Evolutionary conservation across 805 yeast species (phyloP).

Genomic region (Metschnikowia aberdeeniae): DNA sequence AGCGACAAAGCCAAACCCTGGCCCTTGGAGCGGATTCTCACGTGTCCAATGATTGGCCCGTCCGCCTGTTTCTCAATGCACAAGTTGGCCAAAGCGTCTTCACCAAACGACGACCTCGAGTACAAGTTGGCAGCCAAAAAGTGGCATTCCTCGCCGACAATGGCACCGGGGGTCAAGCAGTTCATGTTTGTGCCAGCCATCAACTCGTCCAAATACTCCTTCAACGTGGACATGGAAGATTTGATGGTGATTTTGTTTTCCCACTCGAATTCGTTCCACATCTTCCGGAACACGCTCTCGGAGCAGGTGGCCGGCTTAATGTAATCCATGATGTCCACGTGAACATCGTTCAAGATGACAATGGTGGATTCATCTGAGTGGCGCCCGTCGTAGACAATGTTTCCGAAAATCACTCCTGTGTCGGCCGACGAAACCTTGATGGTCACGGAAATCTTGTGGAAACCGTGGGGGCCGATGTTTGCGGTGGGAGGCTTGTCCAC

Average conservation of each 20-base stretch:
- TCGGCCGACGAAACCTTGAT: constrained; percentile 95
- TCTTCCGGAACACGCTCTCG: constrained; percentile 85
- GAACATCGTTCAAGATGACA: constrained; percentile 90
- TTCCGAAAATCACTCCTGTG: constrained; percentile 97
- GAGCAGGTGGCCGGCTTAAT: constrained; percentile 91
- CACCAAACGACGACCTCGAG: constrained; percentile 91
- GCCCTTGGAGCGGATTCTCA: constrained; percentile 94
- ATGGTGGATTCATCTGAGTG: constrained; percentile 86
- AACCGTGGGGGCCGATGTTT: constrained; percentile 96
- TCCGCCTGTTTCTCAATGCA: constrained; percentile 79
- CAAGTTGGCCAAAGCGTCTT: constrained; percentile 93
- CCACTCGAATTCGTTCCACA: constrained; percentile 99
- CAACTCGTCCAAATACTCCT: constrained; percentile 72
- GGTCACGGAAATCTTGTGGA: constrained; percentile 83
- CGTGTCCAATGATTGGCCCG: constrained; percentile 86
- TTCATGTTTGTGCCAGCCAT: constrained; percentile 88
- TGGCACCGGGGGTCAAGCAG: constrained; percentile 86
- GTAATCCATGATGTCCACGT: constrained; percentile 95
- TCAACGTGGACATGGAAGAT: constrained; percentile 60
- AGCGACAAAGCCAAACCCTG: constrained; percentile 94
- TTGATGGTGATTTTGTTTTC: constrained; percentile 93
- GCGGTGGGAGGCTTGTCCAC: constrained; percentile 86
- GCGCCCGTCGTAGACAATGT: constrained; percentile 93
- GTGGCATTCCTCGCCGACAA: constrained; percentile 83
- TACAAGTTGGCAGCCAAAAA: constrained; percentile 93